Base-by-base conservation (phyloP, 306 rosid genomes). In the Vigna angularis region DNA sequence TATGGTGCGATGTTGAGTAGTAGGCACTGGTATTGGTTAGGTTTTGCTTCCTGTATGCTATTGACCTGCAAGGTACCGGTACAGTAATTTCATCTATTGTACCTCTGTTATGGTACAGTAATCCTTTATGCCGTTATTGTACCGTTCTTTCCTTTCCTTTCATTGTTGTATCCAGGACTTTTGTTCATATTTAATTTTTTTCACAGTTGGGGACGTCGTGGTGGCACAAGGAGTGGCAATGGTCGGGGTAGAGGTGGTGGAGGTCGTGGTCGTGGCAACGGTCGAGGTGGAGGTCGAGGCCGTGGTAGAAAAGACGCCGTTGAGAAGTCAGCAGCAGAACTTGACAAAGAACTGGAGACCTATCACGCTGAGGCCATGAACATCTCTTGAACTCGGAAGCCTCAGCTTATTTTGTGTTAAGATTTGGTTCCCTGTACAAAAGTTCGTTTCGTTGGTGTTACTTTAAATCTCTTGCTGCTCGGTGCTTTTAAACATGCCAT, bases 281-380 rank as follows among this genome's bases (percentile, higher is more conserved):
- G 88, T 0, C 70, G 81, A 0, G 83, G 85, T 3, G 69, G 84
- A 0, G 89, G 91, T 0, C 85, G 89, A 0, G 95, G 92, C 0
- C 88, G 84, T 38, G 97, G 88, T 68, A 88, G 79, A 77, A 93
- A 84, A 86, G 91, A 79, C 36, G 44, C 77, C 0, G 84, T 89
- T 47, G 98, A 92, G 45, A 91, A 87, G 90, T 95, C 98, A 0
- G 94, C 93, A 0, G 97, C 79, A 58, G 88, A 95, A 0, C 99
- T 95, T 48, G 90, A 95, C 88, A 85, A 89, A 70, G 99, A 95
- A 50, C 87, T 95, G 47, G 99, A 95, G 3, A 88, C 66, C 58
- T 95, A 95, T 56, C 99, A 93, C 57, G 91, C 98, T 0, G 98
- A 86, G 47, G 89, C 91, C 57, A 93, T 91, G 98, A 85, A 93